Conservation (phyloP, 2,329 filamentous ascomycete species). For the Talaromyces sp. region DNA sequence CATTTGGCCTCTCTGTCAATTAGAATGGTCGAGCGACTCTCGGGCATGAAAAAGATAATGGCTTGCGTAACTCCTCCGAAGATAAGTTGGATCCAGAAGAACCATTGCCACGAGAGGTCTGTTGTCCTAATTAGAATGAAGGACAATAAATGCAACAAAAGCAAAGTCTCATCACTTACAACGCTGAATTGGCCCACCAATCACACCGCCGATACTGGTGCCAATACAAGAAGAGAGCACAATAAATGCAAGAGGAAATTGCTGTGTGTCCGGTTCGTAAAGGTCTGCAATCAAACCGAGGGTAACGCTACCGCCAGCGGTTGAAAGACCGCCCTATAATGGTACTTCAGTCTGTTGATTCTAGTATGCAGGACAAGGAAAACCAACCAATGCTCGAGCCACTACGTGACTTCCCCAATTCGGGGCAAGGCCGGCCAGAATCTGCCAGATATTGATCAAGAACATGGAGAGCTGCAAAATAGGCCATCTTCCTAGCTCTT, state of each 20-base stretch:
- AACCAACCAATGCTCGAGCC: slow-evolving; percentile 51
- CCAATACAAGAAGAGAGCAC: slow-evolving; percentile 52
- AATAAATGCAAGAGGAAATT: slow-evolving; percentile 56
- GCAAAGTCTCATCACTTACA: slow-evolving; percentile 14
- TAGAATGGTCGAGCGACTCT: slow-evolving; percentile 53
- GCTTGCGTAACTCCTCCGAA: slow-evolving; percentile 49
- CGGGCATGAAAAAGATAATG: slow-evolving; percentile 40
- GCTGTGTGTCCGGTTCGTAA: slow-evolving; percentile 51
- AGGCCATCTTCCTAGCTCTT: slow-evolving; percentile 71
- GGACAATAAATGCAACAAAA: too few relatives aligned
- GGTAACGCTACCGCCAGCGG: slow-evolving; percentile 59
- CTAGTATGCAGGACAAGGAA: too few relatives aligned
- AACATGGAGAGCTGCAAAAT: slow-evolving; percentile 57
- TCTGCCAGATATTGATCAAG: background rate
- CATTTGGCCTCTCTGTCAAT: slow-evolving; percentile 54
- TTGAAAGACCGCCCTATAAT: slow-evolving; percentile 47
- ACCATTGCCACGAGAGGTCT: slow-evolving; percentile 48
- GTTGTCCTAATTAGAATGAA: too few relatives aligned
- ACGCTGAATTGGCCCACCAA: slow-evolving; percentile 48
- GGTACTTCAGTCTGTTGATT: too few relatives aligned
- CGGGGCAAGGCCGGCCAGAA: background rate
- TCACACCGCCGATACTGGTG: slow-evolving; percentile 40
- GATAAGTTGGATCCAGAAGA: slow-evolving; percentile 58
- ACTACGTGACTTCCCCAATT: slow-evolving; percentile 48
- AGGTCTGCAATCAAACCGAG: slow-evolving; percentile 60